These are phyloP conservation scores for Leptoxyphium fumago DNA, from an alignment of 2,329 filamentous ascomycete genomes.

Conservation along the genomic window DNA sequence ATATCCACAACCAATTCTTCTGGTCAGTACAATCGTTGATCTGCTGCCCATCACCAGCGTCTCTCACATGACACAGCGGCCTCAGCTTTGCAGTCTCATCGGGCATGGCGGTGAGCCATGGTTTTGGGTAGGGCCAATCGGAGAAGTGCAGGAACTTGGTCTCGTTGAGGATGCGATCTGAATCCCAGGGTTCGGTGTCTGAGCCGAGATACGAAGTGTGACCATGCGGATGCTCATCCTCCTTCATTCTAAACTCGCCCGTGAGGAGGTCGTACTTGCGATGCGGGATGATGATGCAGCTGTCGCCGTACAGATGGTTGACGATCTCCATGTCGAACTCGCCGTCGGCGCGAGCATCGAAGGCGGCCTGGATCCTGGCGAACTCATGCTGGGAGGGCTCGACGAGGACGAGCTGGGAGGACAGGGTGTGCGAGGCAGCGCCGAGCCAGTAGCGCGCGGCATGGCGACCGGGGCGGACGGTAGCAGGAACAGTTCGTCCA, in stretches of 20 bases:
- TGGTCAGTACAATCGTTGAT: constrained; percentile 11
- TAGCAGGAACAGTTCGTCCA: constrained; percentile 57
- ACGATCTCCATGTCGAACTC: constrained; percentile 55
- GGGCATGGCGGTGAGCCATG: constrained; percentile 35
- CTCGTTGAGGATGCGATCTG: constrained; percentile 39
- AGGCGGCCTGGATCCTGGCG: constrained; percentile 18
- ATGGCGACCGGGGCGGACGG: constrained; percentile 47
- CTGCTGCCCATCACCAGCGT: constrained; percentile 1
- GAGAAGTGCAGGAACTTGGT: constrained; percentile 57
- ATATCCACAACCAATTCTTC: constrained; percentile 13
- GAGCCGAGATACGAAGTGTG: constrained; percentile 37
- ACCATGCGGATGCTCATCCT: constrained; percentile 16
- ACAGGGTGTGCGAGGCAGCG: constrained; percentile 42
- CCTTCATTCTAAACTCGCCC: constrained; percentile 44
- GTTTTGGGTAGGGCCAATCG: constrained; percentile 57
- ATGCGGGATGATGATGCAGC: constrained; percentile 48
- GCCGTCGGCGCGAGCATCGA: constrained; percentile 14
- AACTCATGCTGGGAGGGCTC: constrained; percentile 43
- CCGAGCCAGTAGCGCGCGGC: constrained; percentile 56
- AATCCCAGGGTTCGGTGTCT: constrained; percentile 45
- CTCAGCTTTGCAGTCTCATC: constrained; percentile 23
- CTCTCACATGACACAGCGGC: constrained; percentile 21
- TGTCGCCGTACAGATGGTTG: constrained; percentile 45
- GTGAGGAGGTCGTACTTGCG: constrained; percentile 46
- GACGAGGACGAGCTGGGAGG: constrained; percentile 47